A percentile compares a stretch with the other conserved stretches of the same genome.
Evolutionary conservation across 495 filamentous ascomycete species (phyloP).

Genomic region (Neurospora sp.): DNA sequence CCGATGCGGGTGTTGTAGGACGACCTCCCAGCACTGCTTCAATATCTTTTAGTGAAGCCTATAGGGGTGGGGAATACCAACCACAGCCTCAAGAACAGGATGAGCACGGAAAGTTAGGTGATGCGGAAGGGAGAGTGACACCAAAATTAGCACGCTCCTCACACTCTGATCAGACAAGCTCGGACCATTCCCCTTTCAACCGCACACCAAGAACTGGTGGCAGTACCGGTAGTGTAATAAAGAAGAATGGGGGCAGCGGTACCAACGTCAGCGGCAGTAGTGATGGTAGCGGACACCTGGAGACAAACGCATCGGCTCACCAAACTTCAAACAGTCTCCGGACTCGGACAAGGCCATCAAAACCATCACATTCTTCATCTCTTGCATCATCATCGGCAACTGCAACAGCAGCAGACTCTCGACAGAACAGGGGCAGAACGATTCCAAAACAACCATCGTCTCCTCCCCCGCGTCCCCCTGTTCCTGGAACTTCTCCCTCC

Average conservation of each 20-base stretch:
- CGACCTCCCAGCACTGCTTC: neutral
- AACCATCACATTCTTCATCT: neutral
- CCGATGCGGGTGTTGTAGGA: constrained; percentile 1
- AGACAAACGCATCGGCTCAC: neutral
- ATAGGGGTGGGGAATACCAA: neutral
- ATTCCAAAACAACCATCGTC: neutral
- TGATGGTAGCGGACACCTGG: neutral
- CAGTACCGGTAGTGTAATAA: neutral
- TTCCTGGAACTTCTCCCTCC: neutral
- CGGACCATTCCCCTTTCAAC: neutral
- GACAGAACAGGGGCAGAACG: neutral
- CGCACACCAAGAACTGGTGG: neutral
- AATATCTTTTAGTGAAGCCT: neutral
- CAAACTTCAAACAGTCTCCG: neutral
- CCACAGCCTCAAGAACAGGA: neutral
- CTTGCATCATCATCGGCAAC: neutral
- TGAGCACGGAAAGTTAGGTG: neutral
- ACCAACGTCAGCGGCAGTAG: neutral
- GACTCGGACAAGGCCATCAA: neutral
- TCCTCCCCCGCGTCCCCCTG: neutral
- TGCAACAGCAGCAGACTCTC: neutral
- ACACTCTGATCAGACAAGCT: constrained; percentile 7
- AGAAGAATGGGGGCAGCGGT: neutral
- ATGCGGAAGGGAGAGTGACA: neutral
- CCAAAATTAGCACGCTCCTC: neutral